Evolutionary conservation across 2,329 filamentous ascomycete genomes (phyloP).

Genomic region (Corinectria fuckeliana): DNA sequence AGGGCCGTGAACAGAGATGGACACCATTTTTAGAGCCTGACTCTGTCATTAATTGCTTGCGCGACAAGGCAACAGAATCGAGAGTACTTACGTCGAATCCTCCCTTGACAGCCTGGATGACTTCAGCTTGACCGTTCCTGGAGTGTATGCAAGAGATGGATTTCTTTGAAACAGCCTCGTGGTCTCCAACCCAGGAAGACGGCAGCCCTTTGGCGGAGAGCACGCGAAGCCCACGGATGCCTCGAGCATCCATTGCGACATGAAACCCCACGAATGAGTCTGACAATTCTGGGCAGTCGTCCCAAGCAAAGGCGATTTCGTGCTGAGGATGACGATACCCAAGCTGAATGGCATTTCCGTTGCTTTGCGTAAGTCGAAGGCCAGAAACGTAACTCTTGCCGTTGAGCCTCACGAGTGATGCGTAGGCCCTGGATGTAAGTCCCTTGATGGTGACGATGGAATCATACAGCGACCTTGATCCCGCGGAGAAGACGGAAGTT

Average conservation of each 20-base stretch:
- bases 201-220: not conserved
- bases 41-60: not conserved
- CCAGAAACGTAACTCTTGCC: constrained; percentile 6
- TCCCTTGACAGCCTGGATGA: not conserved
- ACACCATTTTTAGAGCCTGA: constrained; percentile 13
- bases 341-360: not conserved
- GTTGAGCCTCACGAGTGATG: constrained; percentile 1
- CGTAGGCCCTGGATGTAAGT: not conserved
- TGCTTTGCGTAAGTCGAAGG: not conserved
- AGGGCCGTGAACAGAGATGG: not conserved
- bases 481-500: not conserved
- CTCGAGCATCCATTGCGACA: constrained; percentile 3
- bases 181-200: constrained; percentile 9
- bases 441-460: not conserved
- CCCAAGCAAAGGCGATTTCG: constrained; percentile 1
- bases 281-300: not conserved
- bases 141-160: not conserved
- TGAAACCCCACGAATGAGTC: constrained; percentile 6
- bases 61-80: not conserved
- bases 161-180: not conserved
- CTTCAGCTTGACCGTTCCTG: too few relatives aligned
- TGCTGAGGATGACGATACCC: not conserved
- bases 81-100: constrained; percentile 10
- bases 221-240: constrained; percentile 4
- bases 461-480: constrained; percentile 2